Conservation (phyloP, 768 basidiomycete species). For the Flagelloscypha sp. region DNA sequence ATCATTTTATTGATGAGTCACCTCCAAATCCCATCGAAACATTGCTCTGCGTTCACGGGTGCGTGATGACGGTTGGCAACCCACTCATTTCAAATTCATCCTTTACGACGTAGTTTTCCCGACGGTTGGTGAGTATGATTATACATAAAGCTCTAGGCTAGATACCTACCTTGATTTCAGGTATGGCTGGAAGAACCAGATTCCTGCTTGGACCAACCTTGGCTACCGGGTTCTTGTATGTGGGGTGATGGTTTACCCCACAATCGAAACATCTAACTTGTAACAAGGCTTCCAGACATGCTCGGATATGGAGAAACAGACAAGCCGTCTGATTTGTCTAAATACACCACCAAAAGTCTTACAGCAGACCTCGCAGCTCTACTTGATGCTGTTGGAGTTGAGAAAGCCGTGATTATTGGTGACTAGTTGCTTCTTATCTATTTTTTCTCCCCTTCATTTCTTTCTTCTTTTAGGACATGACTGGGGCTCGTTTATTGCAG, state of each 20-base stretch:
- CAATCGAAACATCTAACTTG: constrained; percentile 26
- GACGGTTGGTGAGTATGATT: constrained; percentile 37
- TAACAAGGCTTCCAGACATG: constrained; percentile 22
- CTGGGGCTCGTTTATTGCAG: constrained; percentile 63
- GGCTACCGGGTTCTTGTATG: constrained; percentile 55
- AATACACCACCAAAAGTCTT: constrained; percentile 54
- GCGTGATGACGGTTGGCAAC: no score
- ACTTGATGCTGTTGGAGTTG: constrained; percentile 46
- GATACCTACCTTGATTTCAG: constrained; percentile 20
- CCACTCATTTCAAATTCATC: no score
- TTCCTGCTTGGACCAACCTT: constrained; percentile 54
- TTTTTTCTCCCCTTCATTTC: background rate
- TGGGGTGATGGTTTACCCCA: constrained; percentile 34
- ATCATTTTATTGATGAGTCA: constrained; percentile 69
- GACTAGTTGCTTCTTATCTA: background rate
- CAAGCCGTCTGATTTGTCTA: constrained; percentile 44
- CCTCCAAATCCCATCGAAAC: constrained; percentile 41
- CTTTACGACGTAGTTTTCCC: no score
- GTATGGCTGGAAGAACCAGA: constrained; percentile 74
- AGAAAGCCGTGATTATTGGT: constrained; percentile 41
- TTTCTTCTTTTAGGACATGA: constrained; percentile 72
- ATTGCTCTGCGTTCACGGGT: constrained; percentile 69
- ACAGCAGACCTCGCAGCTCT: constrained; percentile 58
- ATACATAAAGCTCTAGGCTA: background rate
- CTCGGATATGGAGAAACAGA: constrained; percentile 60